Evolutionary conservation across 2,329 filamentous ascomycete genomes (phyloP).

Genomic region (Fusarium praegraminearum): DNA sequence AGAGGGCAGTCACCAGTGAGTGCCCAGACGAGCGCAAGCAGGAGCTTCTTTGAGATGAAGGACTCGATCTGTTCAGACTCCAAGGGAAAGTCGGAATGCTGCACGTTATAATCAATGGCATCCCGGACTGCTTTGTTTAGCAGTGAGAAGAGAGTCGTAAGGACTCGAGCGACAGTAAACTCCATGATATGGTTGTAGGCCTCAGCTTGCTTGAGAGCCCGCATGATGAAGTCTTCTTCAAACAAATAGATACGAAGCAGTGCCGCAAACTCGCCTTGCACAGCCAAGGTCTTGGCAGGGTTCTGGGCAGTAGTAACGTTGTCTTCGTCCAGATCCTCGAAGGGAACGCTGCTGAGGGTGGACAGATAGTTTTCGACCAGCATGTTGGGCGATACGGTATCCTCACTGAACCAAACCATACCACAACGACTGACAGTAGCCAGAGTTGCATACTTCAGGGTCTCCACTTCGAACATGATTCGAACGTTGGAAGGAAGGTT

Average conservation of each 20-base stretch:
- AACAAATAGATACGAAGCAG: conserved; percentile 81
- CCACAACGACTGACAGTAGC: conserved; percentile 99
- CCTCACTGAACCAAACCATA: conserved; percentile 99
- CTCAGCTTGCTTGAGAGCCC: conserved; percentile 80
- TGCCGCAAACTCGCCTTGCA: conserved; percentile 83
- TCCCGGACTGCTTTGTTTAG: conserved; percentile 94
- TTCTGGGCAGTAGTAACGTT: conserved; percentile 80
- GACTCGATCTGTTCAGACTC: conserved; percentile 90
- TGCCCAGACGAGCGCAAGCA: conserved; percentile 94
- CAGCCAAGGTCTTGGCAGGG: conserved; percentile 80
- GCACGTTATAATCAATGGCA: conserved; percentile 93
- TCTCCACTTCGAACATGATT: conserved; percentile 99
- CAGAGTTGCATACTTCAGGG: conserved; percentile 94
- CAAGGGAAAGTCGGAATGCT: conserved; percentile 93
- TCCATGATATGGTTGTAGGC: conserved; percentile 98
- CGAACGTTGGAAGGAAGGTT: conserved; percentile 94
- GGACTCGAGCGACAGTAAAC: conserved; percentile 88
- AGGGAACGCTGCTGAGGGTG: conserved; percentile 81
- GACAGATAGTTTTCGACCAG: conserved; percentile 93
- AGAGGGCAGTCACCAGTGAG: conserved; percentile 95
- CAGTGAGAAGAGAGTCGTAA: conserved; percentile 94
- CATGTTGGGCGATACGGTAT: conserved; percentile 93
- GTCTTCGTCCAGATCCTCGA: conserved; percentile 97
- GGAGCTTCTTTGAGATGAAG: conserved; percentile 92
- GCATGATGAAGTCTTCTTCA: conserved; percentile 82